Percentiles rank a stretch among this genome's conserved stretches.
These are phyloP conservation scores for Cornus kousa DNA, from an alignment of 148 eudicot species.

Conservation along the genomic window DNA sequence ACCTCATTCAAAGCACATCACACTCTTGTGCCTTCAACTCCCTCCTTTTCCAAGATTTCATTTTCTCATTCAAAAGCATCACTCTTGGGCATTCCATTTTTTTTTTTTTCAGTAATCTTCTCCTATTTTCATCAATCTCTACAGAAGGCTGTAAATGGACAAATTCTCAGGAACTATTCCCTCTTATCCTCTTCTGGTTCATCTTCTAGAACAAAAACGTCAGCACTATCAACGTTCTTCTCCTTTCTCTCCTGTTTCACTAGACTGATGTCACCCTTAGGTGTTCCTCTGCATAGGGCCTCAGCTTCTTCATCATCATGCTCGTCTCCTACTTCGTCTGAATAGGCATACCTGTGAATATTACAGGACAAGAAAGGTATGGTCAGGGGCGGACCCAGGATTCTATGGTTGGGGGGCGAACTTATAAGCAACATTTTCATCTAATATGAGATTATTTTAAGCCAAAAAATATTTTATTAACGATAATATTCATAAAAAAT, in stretches of 20 bases:
- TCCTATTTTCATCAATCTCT: neutral
- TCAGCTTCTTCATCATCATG: slow-evolving; percentile 75
- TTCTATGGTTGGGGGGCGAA: no score
- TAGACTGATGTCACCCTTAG: slow-evolving; percentile 65
- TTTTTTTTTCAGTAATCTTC: neutral
- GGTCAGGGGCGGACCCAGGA: no score
- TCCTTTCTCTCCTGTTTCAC: slow-evolving; percentile 57
- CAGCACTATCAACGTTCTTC: slow-evolving; percentile 27
- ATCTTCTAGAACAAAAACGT: slow-evolving; percentile 43
- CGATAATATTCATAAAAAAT: no score
- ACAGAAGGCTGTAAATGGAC: neutral
- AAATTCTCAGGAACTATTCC: slow-evolving; percentile 28
- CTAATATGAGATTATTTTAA: no score
- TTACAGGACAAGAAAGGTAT: neutral
- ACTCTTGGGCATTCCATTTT: neutral
- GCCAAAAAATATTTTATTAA: no score
- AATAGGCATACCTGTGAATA: slow-evolving; percentile 71
- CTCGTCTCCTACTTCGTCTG: slow-evolving; percentile 62
- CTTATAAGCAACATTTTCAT: no score
- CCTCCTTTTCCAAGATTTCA: neutral
- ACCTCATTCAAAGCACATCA: neutral
- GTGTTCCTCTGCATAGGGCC: slow-evolving; percentile 52
- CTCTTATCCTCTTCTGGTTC: slow-evolving; percentile 56
- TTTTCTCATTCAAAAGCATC: neutral
- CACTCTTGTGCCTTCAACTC: neutral